Conservation (phyloP, 495 filamentous ascomycete genomes). For the Acidomyces sp. region DNA sequence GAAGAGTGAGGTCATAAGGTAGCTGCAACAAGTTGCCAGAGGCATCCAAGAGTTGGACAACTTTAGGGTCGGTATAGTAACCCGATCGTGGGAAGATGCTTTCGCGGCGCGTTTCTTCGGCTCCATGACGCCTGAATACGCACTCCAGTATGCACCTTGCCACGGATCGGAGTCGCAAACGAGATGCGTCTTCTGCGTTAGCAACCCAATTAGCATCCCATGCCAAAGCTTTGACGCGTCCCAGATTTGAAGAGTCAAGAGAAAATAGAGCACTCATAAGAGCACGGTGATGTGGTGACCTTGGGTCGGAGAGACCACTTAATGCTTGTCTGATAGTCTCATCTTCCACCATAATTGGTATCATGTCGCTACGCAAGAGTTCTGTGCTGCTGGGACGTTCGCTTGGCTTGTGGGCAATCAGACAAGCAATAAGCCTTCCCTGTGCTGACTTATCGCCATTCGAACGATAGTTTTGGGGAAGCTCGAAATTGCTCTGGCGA, state of each 20-base stretch:
- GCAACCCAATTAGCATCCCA: slow-evolving; percentile 63
- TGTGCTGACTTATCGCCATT: slow-evolving; percentile 60
- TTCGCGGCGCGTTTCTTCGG: slow-evolving; percentile 63
- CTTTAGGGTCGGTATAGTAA: slow-evolving; percentile 55
- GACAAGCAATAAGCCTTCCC: slow-evolving; percentile 60
- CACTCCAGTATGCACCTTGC: slow-evolving; percentile 36
- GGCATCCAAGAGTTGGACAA: slow-evolving; percentile 65
- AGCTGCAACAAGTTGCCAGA: slow-evolving; percentile 78
- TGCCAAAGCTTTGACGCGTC: slow-evolving; percentile 68
- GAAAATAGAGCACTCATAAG: slow-evolving; percentile 76
- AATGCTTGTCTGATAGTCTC: slow-evolving; percentile 75
- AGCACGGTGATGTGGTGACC: slow-evolving; percentile 78
- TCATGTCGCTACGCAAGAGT: slow-evolving; percentile 71
- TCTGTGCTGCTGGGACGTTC: slow-evolving; percentile 76
- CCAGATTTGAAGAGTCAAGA: slow-evolving; percentile 33
- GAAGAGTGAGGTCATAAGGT: slow-evolving; percentile 82
- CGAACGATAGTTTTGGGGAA: slow-evolving; percentile 59
- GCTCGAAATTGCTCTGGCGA: slow-evolving; percentile 48
- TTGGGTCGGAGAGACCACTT: slow-evolving; percentile 63
- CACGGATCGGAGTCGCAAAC: slow-evolving; percentile 37
- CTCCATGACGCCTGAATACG: slow-evolving; percentile 85
- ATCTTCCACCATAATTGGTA: slow-evolving; percentile 84
- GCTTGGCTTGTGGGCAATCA: slow-evolving; percentile 68
- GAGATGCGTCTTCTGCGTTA: slow-evolving; percentile 59
- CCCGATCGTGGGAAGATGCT: slow-evolving; percentile 68